Percentiles rank a stretch among this genome's conserved stretches.
Conservation (phyloP, 2,329 filamentous ascomycete genomes). For the Cordyceps cicadae region DNA sequence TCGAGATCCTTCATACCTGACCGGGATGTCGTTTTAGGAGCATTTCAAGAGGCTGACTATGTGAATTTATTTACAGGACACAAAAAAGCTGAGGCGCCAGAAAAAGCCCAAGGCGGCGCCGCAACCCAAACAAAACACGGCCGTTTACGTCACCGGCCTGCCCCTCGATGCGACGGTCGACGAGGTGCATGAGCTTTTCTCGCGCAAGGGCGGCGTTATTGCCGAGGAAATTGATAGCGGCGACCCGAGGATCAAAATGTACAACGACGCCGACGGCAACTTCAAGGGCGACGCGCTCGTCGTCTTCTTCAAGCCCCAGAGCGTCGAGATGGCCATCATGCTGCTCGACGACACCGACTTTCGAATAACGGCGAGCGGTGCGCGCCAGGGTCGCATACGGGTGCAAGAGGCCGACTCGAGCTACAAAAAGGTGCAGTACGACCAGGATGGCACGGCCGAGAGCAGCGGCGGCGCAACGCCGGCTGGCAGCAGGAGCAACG, state of each 20-base stretch:
- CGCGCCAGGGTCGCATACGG: constrained; percentile 57
- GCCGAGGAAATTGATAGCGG: constrained; percentile 90
- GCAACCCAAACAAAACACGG: constrained; percentile 65
- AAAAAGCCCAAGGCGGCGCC: constrained; percentile 41
- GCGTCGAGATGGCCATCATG: constrained; percentile 77
- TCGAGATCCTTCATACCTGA: not conserved
- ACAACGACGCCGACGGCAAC: constrained; percentile 67
- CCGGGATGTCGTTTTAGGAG: too few species aligned
- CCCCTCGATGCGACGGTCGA: constrained; percentile 69
- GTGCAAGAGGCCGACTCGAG: constrained; percentile 81
- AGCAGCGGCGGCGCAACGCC: constrained; percentile 20
- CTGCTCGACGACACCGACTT: constrained; percentile 78
- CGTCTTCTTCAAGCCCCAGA: constrained; percentile 91
- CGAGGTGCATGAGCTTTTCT: constrained; percentile 79
- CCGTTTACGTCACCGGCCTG: constrained; percentile 84
- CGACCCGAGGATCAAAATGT: constrained; percentile 85
- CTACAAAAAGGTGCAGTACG: constrained; percentile 81
- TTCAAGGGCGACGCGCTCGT: constrained; percentile 93
- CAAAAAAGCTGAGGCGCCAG: constrained; percentile 24
- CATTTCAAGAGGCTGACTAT: not conserved
- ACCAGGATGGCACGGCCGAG: constrained; percentile 25
- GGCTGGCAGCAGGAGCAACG: constrained; percentile 15
- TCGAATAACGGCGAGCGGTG: constrained; percentile 49
- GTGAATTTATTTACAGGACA: not conserved
- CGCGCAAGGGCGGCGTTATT: constrained; percentile 76